phyloP scores from a whole-genome alignment of 2,329 filamentous ascomycete genomes.

The Fusarium buxicola region DNA sequence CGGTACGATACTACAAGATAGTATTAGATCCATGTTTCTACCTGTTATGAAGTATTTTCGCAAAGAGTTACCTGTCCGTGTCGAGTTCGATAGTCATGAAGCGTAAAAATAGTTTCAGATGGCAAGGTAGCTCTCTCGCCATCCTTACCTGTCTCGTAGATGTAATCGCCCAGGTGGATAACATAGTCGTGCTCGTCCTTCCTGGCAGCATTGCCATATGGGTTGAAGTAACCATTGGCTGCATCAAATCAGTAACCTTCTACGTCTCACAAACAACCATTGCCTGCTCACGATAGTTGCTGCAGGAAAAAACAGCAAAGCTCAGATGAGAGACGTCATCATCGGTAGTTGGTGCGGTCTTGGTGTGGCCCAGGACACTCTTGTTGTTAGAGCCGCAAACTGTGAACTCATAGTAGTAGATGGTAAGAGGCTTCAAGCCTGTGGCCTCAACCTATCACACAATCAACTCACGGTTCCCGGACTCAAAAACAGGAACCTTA shows the following conservation, averaged over 20 bases:
- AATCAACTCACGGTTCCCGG: neutral
- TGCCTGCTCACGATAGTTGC: conserved; percentile 64
- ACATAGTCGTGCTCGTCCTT: conserved; percentile 72
- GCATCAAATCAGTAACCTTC: neutral
- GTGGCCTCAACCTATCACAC: conserved; percentile 69
- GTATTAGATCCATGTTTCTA: rapidly evolving
- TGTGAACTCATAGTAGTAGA: conserved; percentile 77
- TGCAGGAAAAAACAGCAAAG: conserved; percentile 78
- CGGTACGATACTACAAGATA: conserved; percentile 55
- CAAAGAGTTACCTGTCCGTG: conserved; percentile 26
- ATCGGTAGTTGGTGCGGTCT: conserved; percentile 71
- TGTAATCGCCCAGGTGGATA: conserved; percentile 69
- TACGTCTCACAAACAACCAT: rapidly evolving
- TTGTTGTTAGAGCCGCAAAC: conserved; percentile 72
- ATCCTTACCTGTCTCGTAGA: conserved; percentile 65
- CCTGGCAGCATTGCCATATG: conserved; percentile 67
- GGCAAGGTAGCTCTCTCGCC: conserved; percentile 45
- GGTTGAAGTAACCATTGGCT: conserved; percentile 66
- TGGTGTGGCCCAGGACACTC: conserved; percentile 74
- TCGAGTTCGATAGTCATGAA: conserved; percentile 57
- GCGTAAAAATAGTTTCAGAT: conserved; percentile 33
- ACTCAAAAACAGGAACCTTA: conserved; percentile 37
- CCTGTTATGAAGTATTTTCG: rapidly evolving
- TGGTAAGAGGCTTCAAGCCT: conserved; percentile 70
- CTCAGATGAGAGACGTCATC: conserved; percentile 68